phyloP scores from a whole-genome alignment of 139 green algal genomes.

The Closterium sp. region DNA sequence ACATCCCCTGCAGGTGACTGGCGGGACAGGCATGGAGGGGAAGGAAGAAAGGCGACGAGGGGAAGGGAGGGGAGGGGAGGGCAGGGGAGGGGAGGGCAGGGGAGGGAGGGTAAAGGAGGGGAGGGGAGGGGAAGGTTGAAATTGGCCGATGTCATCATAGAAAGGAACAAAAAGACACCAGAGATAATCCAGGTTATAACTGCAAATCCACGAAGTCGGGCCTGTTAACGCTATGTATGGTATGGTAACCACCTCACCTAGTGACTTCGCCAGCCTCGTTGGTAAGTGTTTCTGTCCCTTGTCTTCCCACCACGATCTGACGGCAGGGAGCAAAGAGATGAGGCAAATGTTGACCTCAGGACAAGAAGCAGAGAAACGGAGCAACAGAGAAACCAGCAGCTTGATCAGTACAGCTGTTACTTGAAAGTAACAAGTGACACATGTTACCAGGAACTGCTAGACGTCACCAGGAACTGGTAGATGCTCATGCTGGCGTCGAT shows the following conservation, averaged over 20 bases:
- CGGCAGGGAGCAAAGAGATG: not conserved
- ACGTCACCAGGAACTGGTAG: slow-evolving; percentile 92
- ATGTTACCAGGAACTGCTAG: not conserved
- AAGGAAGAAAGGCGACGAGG: not conserved
- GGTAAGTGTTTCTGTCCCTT: slow-evolving; percentile 81
- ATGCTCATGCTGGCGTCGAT: slow-evolving; percentile 99
- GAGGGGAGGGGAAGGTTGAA: too few relatives aligned
- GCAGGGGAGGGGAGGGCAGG: not conserved
- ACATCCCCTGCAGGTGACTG: slow-evolving; percentile 91
- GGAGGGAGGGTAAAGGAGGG: too few relatives aligned
- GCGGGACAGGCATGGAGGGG: not conserved
- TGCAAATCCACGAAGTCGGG: too few relatives aligned
- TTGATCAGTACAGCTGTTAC: too few relatives aligned
- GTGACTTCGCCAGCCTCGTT: slow-evolving; percentile 93
- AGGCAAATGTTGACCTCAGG: not conserved
- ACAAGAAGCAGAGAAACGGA: not conserved
- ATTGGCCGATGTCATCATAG: too few relatives aligned
- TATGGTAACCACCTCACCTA: slow-evolving; percentile 78
- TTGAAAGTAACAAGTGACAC: too few relatives aligned
- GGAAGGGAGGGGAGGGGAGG: not conserved
- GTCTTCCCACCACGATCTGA: slow-evolving; percentile 76
- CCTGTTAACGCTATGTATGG: too few relatives aligned
- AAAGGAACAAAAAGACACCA: too few relatives aligned
- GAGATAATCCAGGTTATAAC: too few relatives aligned
- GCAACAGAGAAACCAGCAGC: not conserved